phyloP scores from a whole-genome alignment of 305 asterid species.

The Fraxinus nigra region DNA sequence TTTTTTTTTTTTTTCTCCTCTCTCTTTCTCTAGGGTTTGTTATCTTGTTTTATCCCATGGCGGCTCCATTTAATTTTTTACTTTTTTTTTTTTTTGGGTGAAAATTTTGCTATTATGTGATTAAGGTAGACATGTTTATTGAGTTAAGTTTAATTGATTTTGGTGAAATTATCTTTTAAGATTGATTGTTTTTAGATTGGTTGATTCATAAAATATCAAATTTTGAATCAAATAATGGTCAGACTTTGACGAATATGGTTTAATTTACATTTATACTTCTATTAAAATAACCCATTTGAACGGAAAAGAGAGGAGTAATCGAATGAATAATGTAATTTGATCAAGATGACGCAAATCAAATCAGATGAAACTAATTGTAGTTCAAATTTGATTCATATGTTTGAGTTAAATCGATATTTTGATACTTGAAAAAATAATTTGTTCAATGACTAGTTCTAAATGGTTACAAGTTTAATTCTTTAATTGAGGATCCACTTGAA shows the following conservation, averaged over 20 bases:
- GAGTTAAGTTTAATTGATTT: background rate
- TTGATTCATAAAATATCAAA: background rate
- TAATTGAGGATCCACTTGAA: background rate
- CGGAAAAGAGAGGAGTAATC: no score
- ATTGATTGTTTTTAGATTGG: background rate
- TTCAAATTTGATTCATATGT: no score
- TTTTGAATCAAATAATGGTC: background rate
- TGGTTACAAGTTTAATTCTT: background rate
- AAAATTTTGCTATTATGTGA: background rate
- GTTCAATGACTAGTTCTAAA: background rate
- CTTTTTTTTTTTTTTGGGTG: no score
- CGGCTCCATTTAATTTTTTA: background rate
- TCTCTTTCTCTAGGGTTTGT: background rate
- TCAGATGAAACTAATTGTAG: background rate
- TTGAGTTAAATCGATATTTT: background rate
- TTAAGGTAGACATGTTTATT: no score
- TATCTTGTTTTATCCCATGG: background rate
- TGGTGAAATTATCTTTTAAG: background rate
- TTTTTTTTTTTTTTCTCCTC: background rate
- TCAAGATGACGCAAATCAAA: background rate
- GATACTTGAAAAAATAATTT: background rate
- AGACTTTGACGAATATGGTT: background rate
- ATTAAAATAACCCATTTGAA: no score
- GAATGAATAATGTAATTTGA: background rate
- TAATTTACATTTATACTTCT: no score